phyloP scores from a whole-genome alignment of 305 asterid genomes.

The Andrographis paniculata region DNA sequence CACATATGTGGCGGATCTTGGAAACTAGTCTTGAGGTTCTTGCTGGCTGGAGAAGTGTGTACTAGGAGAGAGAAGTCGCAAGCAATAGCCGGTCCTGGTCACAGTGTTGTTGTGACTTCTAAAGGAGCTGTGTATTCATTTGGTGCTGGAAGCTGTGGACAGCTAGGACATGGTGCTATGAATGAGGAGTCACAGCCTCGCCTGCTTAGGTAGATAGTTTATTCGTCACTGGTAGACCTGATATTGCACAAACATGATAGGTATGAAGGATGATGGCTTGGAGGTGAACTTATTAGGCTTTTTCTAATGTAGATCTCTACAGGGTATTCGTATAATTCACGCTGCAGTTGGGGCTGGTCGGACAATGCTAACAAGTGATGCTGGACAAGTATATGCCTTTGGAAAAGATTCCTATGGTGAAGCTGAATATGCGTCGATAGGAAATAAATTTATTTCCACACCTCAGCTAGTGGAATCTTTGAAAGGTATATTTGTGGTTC shows the following conservation, averaged over 20 bases:
- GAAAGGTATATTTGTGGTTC: conserved; percentile 85
- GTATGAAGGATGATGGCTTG: background rate
- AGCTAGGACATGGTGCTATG: conserved; percentile 82
- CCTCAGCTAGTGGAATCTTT: conserved; percentile 85
- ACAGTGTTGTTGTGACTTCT: conserved; percentile 83
- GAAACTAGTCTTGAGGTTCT: conserved; percentile 85
- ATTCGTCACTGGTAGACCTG: conserved; percentile 4
- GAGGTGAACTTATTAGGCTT: conserved; percentile 19
- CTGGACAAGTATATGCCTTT: conserved; percentile 72
- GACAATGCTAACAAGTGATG: conserved; percentile 78
- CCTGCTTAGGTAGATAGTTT: conserved; percentile 47
- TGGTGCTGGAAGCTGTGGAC: conserved; percentile 81
- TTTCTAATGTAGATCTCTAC: conserved; percentile 62
- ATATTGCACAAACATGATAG: background rate
- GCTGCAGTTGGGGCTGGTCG: conserved; percentile 88
- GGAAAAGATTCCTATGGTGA: conserved; percentile 91
- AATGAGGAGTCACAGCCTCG: conserved; percentile 62
- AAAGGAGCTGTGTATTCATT: conserved; percentile 73
- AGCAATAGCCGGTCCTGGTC: conserved; percentile 97
- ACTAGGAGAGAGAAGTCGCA: conserved; percentile 78
- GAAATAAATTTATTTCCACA: conserved; percentile 48
- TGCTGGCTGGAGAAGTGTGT: conserved; percentile 85
- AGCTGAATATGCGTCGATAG: conserved; percentile 61
- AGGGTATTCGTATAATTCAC: conserved; percentile 71
- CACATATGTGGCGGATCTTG: conserved; percentile 82